Conservation (phyloP, 225 moss, liverwort and hornwort genomes). For the Bryum argenteum region DNA sequence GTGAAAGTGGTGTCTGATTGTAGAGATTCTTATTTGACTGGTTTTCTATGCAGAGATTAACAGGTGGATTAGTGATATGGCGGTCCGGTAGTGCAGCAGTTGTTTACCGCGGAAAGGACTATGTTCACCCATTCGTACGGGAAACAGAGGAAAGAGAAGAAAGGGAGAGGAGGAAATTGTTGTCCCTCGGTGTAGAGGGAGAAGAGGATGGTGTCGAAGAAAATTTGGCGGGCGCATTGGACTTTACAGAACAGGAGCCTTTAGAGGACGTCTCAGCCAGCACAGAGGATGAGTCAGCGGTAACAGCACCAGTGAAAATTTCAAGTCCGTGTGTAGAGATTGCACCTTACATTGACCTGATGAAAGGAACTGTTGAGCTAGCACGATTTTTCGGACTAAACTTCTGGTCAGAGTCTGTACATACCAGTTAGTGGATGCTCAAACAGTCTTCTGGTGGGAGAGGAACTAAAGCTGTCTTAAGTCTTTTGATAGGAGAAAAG, state of each 20-base stretch:
- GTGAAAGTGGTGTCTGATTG: neutral
- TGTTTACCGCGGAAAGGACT: conserved; percentile 89
- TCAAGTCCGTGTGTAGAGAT: conserved; percentile 40
- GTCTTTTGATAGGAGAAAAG: too few species aligned
- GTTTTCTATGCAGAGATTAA: conserved; percentile 65
- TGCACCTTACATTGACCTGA: neutral
- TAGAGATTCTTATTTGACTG: conserved; percentile 10
- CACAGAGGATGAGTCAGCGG: conserved; percentile 23
- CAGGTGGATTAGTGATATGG: conserved; percentile 94
- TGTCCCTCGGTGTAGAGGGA: conserved; percentile 41
- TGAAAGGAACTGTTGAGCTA: conserved; percentile 10
- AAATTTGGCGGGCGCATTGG: conserved; percentile 27
- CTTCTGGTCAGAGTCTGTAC: neutral
- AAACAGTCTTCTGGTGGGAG: conserved; percentile 8
- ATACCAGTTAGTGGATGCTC: neutral
- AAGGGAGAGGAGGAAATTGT: conserved; percentile 40
- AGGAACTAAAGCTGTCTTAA: too few species aligned
- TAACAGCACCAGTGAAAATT: conserved; percentile 20
- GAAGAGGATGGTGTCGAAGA: conserved; percentile 39
- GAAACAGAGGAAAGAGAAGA: conserved; percentile 56
- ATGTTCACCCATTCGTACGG: conserved; percentile 65
- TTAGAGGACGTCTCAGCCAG: conserved; percentile 16
- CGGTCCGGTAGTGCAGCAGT: conserved; percentile 91
- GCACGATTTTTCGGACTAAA: neutral
- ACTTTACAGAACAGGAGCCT: conserved; percentile 30